These are phyloP conservation scores for Spatholobus suberectus DNA, from an alignment of 306 rosid genomes.

Conservation along the genomic window DNA sequence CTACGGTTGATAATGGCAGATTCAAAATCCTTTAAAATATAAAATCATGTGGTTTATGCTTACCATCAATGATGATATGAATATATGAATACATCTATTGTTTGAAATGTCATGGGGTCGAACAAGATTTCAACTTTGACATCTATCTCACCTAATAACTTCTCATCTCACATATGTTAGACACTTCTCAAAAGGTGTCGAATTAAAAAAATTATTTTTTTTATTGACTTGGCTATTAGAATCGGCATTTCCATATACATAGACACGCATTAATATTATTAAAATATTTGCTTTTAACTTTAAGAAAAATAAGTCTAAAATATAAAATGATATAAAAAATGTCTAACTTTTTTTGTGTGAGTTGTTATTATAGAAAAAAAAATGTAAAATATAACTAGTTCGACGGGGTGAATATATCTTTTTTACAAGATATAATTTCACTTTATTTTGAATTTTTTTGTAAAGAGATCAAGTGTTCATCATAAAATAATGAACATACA, in stretches of 20 bases:
- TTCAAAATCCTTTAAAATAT: background rate
- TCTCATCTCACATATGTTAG: background rate
- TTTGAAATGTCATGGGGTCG: background rate
- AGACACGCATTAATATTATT: background rate
- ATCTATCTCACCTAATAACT: background rate
- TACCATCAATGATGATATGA: background rate
- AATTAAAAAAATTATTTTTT: background rate
- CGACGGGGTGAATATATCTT: background rate
- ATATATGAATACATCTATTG: background rate
- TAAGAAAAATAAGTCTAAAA: background rate
- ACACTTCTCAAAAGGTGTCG: background rate
- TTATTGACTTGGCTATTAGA: background rate
- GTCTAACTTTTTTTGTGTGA: background rate
- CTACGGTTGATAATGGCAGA: background rate
- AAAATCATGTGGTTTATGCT: slow-evolving; percentile 5
- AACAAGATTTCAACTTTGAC: background rate
- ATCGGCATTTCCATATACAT: background rate
- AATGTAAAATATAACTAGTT: background rate
- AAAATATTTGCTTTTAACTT: background rate
- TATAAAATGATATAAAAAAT: background rate
- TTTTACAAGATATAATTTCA: background rate
- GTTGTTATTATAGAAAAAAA: background rate
- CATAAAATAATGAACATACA: background rate
- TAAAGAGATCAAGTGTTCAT: background rate
- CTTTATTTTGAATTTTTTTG: background rate